Conservation (phyloP, 108 stramenopile species). For the Epithemia pelagica region DNA sequence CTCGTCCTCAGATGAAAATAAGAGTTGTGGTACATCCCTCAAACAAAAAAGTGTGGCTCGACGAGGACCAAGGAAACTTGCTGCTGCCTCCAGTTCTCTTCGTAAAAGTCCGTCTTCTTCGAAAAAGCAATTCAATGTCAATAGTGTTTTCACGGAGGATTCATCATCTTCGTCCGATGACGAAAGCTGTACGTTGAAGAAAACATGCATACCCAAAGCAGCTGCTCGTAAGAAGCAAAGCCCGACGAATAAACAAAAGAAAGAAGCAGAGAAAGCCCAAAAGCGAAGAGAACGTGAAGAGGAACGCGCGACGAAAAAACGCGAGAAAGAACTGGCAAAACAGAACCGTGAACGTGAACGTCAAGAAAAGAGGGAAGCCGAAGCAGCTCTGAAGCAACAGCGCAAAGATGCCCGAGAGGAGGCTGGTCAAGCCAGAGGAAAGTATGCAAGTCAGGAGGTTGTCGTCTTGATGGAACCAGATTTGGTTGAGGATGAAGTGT, state of each 20-base stretch:
- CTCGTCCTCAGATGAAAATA: too few species aligned
- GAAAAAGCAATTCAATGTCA: too few species aligned
- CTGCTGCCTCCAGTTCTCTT: too few species aligned
- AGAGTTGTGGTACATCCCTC: too few species aligned
- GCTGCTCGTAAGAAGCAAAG: neutral
- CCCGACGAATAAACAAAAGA: neutral
- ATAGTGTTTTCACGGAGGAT: too few species aligned
- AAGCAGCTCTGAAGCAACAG: conserved; percentile 1
- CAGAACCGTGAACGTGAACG: conserved; percentile 18
- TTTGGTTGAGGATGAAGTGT: conserved; percentile 4
- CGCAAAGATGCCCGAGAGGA: neutral
- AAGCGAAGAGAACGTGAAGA: neutral
- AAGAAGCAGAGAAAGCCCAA: neutral
- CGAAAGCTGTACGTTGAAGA: neutral
- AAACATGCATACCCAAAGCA: neutral
- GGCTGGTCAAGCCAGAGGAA: conserved; percentile 31
- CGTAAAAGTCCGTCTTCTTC: too few species aligned
- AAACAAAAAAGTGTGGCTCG: too few species aligned
- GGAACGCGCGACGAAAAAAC: conserved; percentile 3
- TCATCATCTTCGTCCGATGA: neutral
- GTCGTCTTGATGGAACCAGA: conserved; percentile 36
- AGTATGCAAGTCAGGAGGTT: conserved; percentile 40
- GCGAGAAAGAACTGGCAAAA: conserved; percentile 15
- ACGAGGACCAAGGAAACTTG: too few species aligned
- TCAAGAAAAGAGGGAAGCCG: conserved; percentile 12